These are phyloP conservation scores for Coemansia sp. DNA, from an alignment of 192 early-diverging fungal genomes.

Conservation along the genomic window DNA sequence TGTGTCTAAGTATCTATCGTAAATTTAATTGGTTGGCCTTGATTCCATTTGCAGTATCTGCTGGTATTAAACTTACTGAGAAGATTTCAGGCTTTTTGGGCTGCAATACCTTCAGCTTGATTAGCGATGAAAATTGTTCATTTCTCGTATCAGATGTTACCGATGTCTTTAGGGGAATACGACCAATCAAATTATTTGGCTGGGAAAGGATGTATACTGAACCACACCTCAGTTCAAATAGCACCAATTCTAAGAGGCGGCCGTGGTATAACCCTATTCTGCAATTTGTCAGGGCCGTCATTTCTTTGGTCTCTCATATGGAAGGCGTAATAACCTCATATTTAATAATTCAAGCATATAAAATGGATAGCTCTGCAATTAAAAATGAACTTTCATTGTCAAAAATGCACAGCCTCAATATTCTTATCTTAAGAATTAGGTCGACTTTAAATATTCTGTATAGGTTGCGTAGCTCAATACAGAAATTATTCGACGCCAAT, in stretches of 20 bases:
- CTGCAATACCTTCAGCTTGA: too few species aligned
- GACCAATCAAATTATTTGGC: conserved; percentile 7
- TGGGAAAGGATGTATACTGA: conserved; percentile 7
- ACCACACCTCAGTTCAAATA: neutral
- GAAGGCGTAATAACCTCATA: neutral
- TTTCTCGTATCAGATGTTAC: neutral
- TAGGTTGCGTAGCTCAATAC: too few species aligned
- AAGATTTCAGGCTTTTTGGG: neutral
- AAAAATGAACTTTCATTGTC: neutral
- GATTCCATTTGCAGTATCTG: conserved; percentile 11
- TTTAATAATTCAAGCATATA: neutral
- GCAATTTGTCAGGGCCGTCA: neutral
- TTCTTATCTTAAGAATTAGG: neutral
- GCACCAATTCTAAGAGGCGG: neutral
- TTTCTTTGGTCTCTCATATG: neutral
- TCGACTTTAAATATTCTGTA: neutral
- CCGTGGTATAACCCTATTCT: conserved; percentile 6
- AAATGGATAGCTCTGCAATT: neutral
- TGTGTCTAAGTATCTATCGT: conserved; percentile 9
- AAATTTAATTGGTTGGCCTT: conserved; percentile 25
- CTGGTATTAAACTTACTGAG: neutral
- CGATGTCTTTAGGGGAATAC: neutral
- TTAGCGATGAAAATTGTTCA: too few species aligned
- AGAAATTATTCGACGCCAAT: too few species aligned
- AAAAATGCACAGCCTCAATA: neutral